Evolutionary conservation across 495 filamentous ascomycete species (phyloP).

Genomic region (Pseudomonodictys pantanalensis): DNA sequence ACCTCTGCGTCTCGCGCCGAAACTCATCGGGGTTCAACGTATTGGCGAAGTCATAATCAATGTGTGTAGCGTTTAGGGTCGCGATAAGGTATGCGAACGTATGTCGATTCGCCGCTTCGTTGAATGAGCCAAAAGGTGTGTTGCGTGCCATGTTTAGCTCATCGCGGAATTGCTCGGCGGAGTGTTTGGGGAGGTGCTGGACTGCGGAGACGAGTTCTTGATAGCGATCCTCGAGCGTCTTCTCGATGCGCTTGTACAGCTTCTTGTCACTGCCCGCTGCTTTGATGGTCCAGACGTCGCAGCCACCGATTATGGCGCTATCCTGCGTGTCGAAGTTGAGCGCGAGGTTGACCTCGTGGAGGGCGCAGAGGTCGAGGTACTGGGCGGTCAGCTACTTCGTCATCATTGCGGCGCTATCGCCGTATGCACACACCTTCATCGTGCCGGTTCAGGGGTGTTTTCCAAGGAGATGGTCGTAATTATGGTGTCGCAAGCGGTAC

Average conservation of each 20-base stretch:
- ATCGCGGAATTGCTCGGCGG: slow-evolving; percentile 50
- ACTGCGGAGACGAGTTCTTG: slow-evolving; percentile 79
- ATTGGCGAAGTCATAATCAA: slow-evolving; percentile 96
- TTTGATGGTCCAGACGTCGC: slow-evolving; percentile 96
- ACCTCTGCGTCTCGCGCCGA: slow-evolving; percentile 56
- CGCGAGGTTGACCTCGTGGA: slow-evolving; percentile 82
- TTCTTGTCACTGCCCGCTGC: slow-evolving; percentile 93
- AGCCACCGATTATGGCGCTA: slow-evolving; percentile 82
- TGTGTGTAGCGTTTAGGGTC: slow-evolving; percentile 94
- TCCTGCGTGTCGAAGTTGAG: slow-evolving; percentile 93
- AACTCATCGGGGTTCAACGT: slow-evolving; percentile 86
- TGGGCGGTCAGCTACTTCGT: slow-evolving; percentile 41
- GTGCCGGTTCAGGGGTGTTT: slow-evolving; percentile 1
- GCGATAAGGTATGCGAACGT: slow-evolving; percentile 96
- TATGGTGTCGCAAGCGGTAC: background rate
- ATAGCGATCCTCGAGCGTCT: slow-evolving; percentile 83
- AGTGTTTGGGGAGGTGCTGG: slow-evolving; percentile 74
- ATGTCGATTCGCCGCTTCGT: slow-evolving; percentile 78
- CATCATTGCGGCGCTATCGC: slow-evolving; percentile 3
- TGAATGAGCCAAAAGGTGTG: slow-evolving; percentile 85
- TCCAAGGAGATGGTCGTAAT: background rate
- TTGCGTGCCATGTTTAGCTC: slow-evolving; percentile 75
- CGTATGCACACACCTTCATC: slow-evolving; percentile 35
- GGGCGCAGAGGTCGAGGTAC: slow-evolving; percentile 87
- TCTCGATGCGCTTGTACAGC: slow-evolving; percentile 90